Evolutionary conservation across 2,329 filamentous ascomycete species (phyloP), one percentile per base, ranked within the genome.

Genomic region (Blastomyces gilchristii): DNA sequence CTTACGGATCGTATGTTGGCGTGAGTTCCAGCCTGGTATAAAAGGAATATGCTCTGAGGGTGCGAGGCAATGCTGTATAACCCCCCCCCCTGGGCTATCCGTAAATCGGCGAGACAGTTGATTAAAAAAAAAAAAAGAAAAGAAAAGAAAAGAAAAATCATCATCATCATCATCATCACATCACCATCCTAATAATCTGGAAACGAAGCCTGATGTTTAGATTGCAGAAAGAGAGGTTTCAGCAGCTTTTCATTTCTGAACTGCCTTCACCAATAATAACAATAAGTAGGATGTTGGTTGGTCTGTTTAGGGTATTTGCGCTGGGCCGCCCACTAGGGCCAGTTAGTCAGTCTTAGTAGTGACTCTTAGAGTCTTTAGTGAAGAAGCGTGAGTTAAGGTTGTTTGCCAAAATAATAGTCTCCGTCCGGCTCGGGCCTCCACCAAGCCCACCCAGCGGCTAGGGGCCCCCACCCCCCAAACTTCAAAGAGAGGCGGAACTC

Each of bases 1-100:
- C 14, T 12, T n/a, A n/a, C 28, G 8, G 9, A 31, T 39, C 52
- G 7, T 34, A 18, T 54, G 31, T 22, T 56, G 31, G 53, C 25
- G 37, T 31, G 50, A 25, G 53, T 57, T 22, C 37, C 54, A 37
- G 37, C 34, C 54, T 22, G 37, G 53, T 34, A 56, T 34, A 39
- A 58, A 47, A 47, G 57, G n/a, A 47, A 58, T 58, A 58, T 58
- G 57, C 14, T 3, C 45, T 22, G 37, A 34, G 6, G 22, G 57
- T 47, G 41, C 57, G 16, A 25, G 57, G 28, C 25, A 58, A 47
- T 45, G 56, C 22, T 45, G 56, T 58, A 43, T 14, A 58, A 58
- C 56, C 39, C 45, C 7, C 41, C 41, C 54, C 41, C 54, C 14
- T 37, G n/a, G 25, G n/a, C 56, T 16, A 43, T 41, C 56, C 56